Evolutionary conservation across 2,329 filamentous ascomycete species (phyloP), one percentile per base, ranked within the genome.

Genomic region (Berkeleyomyces rouxiae): DNA sequence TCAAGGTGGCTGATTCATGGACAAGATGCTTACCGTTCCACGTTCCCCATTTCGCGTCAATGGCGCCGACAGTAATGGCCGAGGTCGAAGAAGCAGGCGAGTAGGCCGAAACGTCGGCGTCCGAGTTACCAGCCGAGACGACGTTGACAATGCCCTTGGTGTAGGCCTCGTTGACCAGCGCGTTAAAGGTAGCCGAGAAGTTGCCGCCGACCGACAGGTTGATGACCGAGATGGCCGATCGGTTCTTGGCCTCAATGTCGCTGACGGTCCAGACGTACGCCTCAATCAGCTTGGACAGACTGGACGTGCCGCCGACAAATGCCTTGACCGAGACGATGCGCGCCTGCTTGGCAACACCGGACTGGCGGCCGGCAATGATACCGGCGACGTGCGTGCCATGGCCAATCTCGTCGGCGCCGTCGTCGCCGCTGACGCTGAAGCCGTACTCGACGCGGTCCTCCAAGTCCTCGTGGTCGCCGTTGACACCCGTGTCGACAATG

Each of bases 301-400:
- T 71, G 58, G 68, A 64, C 33, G 70, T 68, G 7, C 61, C 53
- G 31, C 67, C 69, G 44, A 71, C 70, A 59, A 79, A 74, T 39
- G 79, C 76, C 71, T 79, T 79, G 64, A 78, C 75, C 23, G 74
- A 74, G 36, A 78, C 67, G 7, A 79, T 66, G 23, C 70, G 73
- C 6, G 74, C 71, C 66, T 74, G 72, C 70, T 78, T 79, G 13
- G 77, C 73, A 33, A 71, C 69, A 3, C 69, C 69, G 4, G 67
- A 70, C 0, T 64, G 68, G 37, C 64, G 68, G 9, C 69, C 63
- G 13, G 59, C 63, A 31, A 64, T 64, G 2, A 64, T 61, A 11
- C 42, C 63, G 9, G 73, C 68, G 40, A 72, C 70, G 57, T 74
- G 72, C 5, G 76, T 77, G 53, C 75, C 76, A 67, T 78, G 76